phyloP scores from a whole-genome alignment of 208 protist genomes.

The Vickermania spadyakhi region DNA sequence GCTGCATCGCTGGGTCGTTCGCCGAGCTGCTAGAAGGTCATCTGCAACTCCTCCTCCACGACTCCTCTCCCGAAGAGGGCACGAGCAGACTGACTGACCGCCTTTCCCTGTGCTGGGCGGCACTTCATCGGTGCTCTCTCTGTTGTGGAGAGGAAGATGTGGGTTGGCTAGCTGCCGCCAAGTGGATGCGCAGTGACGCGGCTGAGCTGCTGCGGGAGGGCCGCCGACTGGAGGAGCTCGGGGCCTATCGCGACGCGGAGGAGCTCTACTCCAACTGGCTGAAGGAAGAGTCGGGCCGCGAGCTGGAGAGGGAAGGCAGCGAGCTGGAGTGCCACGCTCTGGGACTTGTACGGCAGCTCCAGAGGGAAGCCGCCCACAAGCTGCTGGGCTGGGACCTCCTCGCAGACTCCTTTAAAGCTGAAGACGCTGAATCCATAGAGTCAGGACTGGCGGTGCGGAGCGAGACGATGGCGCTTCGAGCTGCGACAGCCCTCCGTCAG shows the following conservation, averaged over 20 bases:
- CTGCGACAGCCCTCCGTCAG: neutral
- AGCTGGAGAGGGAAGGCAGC: neutral
- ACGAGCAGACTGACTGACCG: too few species aligned
- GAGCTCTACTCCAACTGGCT: slow-evolving; percentile 1
- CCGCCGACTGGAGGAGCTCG: neutral
- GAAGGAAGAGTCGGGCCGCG: neutral
- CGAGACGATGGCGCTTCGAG: neutral
- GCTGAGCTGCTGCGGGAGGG: neutral
- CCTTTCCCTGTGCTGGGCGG: too few species aligned
- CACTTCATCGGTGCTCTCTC: too few species aligned
- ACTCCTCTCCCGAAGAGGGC: neutral
- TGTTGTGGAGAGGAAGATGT: too few species aligned
- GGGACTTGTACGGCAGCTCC: neutral
- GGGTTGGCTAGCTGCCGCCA: too few species aligned
- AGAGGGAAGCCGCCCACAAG: neutral
- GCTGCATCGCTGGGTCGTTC: neutral
- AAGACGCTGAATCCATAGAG: neutral
- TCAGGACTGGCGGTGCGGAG: neutral
- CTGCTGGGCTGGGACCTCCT: slow-evolving; percentile 9
- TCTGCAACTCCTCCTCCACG: neutral
- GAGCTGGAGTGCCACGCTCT: neutral
- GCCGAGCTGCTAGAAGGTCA: neutral
- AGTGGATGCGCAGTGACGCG: neutral
- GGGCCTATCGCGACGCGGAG: slow-evolving; percentile 4
- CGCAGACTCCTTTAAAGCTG: neutral